These are phyloP conservation scores for Turritis glabra DNA, from an alignment of 345 rosid genomes.

Conservation along the genomic window DNA sequence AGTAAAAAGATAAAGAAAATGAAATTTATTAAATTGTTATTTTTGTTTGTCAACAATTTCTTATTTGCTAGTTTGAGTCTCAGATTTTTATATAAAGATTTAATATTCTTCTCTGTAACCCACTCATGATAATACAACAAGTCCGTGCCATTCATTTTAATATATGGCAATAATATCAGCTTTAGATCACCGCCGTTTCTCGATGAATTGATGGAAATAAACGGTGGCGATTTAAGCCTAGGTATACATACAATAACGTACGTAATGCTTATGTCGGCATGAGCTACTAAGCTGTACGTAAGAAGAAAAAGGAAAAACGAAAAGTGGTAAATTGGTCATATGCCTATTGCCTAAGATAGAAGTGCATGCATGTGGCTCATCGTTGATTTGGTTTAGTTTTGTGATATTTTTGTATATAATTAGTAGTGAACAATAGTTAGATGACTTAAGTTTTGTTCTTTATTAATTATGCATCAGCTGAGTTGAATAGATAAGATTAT, in stretches of 20 bases:
- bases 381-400: conserved; percentile 4
- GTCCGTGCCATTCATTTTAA: too few relatives aligned
- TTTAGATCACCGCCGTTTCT: conserved; percentile 25
- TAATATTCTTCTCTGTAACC: background rate
- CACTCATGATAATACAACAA: background rate
- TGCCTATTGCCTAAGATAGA: conserved; percentile 15
- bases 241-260: background rate
- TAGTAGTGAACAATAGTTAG: too few relatives aligned
- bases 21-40: background rate
- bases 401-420: background rate
- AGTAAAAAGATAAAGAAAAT: background rate
- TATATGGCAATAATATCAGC: background rate
- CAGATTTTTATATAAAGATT: background rate
- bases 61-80: background rate
- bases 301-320: background rate
- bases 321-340: conserved; percentile 9
- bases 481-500: too few relatives aligned
- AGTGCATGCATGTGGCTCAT: conserved; percentile 30
- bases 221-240: background rate
- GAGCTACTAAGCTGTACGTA: background rate
- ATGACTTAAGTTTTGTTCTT: too few relatives aligned
- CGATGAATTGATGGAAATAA: background rate
- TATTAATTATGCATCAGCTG: too few relatives aligned
- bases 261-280: conserved; percentile 33
- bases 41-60: background rate